Percentiles rank a stretch among this genome's conserved stretches.
These are phyloP conservation scores for Leccinellum albellum DNA, from an alignment of 768 basidiomycete species.

Conservation along the genomic window DNA sequence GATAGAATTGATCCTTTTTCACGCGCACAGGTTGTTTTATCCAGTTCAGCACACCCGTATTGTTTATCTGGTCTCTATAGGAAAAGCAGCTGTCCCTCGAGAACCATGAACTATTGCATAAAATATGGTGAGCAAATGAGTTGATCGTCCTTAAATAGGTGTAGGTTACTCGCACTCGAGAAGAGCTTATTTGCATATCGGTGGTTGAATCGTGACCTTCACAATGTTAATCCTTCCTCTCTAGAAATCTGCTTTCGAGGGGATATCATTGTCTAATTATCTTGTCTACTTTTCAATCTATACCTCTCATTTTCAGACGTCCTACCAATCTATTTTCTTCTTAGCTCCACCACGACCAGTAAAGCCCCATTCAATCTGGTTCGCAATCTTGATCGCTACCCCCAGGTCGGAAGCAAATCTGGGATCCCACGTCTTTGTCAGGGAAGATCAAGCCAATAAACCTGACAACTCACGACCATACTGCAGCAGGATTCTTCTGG, in stretches of 20 bases:
- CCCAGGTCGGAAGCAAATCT: conserved; percentile 55
- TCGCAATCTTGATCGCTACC: conserved; percentile 41
- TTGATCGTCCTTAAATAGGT: neutral
- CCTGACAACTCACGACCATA: conserved; percentile 31
- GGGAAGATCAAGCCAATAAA: neutral
- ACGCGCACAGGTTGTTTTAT: neutral
- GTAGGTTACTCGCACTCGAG: neutral
- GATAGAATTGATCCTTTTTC: neutral
- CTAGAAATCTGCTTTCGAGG: neutral
- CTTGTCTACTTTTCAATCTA: neutral
- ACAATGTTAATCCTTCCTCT: neutral
- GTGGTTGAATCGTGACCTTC: neutral
- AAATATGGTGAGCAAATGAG: neutral
- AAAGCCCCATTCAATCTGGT: conserved; percentile 58
- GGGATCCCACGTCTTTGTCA: neutral
- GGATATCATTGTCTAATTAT: neutral
- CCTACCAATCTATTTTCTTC: conserved; percentile 16
- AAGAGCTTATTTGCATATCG: neutral
- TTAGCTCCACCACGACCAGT: conserved; percentile 31
- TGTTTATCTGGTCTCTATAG: neutral
- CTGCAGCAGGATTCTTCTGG: conserved; percentile 54
- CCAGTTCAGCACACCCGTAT: neutral
- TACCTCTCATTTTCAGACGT: neutral
- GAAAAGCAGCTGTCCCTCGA: neutral
- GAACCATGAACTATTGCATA: neutral